Percentiles rank a stretch among this genome's conserved stretches.
phyloP scores from a whole-genome alignment of 192 early-diverging fungal species.

The Oehlia diaphana region DNA sequence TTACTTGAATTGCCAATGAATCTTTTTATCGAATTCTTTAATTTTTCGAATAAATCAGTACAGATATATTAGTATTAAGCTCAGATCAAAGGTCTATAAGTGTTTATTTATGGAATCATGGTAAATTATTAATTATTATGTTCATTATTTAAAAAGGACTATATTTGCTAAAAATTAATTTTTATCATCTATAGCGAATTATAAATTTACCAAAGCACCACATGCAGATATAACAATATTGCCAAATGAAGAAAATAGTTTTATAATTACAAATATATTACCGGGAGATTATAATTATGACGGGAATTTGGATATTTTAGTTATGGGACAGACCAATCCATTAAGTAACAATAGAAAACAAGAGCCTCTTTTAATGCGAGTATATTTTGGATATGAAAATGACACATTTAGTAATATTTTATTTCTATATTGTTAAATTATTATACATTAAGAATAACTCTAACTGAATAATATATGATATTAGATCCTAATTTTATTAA shows the following conservation, averaged over 20 bases:
- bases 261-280: constrained; percentile 71
- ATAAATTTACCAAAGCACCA: not conserved
- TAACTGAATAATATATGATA: not conserved
- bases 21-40: not conserved
- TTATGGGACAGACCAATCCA: constrained; percentile 62
- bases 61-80: constrained; percentile 78
- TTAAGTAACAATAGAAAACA: constrained; percentile 22
- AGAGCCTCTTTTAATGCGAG: constrained; percentile 59
- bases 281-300: constrained; percentile 91
- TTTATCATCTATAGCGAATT: not conserved
- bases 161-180: not conserved
- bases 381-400: constrained; percentile 73
- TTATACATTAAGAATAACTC: not conserved
- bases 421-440: not conserved
- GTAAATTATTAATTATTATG: constrained; percentile 34
- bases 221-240: not conserved
- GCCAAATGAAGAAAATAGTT: constrained; percentile 31
- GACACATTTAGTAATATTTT: constrained; percentile 55
- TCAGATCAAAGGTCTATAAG: constrained; percentile 66
- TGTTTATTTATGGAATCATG: constrained; percentile 71
- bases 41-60: constrained; percentile 42
- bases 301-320: constrained; percentile 79
- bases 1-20: not conserved
- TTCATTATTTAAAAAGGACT: not conserved
- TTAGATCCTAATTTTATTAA: constrained; percentile 40